Base-by-base conservation (phyloP, 768 basidiomycete species). In the Phaeotremella skinneri region DNA sequence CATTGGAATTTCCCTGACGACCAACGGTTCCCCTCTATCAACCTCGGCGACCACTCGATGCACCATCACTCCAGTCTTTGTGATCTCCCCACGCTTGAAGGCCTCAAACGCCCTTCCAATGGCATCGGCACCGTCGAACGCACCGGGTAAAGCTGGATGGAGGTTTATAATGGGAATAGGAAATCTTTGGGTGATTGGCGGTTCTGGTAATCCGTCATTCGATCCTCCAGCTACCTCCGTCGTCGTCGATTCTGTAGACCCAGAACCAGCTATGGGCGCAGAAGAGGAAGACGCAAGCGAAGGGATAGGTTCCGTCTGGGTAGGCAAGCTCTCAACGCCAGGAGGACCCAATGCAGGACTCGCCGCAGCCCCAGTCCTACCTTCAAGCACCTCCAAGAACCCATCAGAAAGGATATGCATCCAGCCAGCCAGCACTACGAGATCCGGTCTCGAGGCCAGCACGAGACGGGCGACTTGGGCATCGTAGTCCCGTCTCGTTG, bases 401-500 rank as follows among this genome's bases (percentile, higher is more conserved):
- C 79, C 80, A 52, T 89, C 86, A 57, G 87, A 85, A 58, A 97
- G 82, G 68, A 98, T 90, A 70, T 98, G 93, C 94, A 99, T 97
- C 90, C 91, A 99, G 0, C 96, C 96, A 0, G 94, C 96, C n/a
- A 98, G 82, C 5, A 98, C 89, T 49, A 98, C 83, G 25, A 94
- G 75, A 76, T 97, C 90, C 0, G 94, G 94, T 30, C 58, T 57
- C n/a, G 80, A 83, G 25, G 78, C 72, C 4, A 88, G 69, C 2
- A 91, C 85, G 52, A 85, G 81, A 30, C 82, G 78, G 6, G 90
- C 90, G 1, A 93, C 82, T 71, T 90, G 88, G 2, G 80, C 78
- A 71, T 94, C 94, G 78, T 96, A 97, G 72, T 94, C 89, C 47
- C 83, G 79, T 20, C 94, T 81, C 3, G 89, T 88, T 64, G 84